These are phyloP conservation scores for Calcarisporium arbuscula DNA, from an alignment of 2,329 filamentous ascomycete species.

Conservation along the genomic window DNA sequence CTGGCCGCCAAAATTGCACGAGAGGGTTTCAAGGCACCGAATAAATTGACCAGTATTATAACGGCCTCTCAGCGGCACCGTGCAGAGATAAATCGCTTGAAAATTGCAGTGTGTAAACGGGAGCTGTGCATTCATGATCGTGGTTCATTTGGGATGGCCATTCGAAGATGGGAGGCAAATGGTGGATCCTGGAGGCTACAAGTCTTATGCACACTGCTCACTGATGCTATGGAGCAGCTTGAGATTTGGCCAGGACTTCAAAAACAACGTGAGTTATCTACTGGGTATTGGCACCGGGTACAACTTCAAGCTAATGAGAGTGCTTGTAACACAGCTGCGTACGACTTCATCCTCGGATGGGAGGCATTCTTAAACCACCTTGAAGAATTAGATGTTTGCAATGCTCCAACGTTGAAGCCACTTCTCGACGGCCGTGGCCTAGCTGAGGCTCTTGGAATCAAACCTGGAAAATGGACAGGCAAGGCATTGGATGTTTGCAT, in stretches of 20 bases:
- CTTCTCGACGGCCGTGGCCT: slow-evolving; percentile 72
- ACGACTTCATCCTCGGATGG: slow-evolving; percentile 44
- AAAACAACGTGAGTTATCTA: too few species aligned
- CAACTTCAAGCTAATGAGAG: slow-evolving; percentile 32
- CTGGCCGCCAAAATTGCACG: slow-evolving; percentile 48
- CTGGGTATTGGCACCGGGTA: too few species aligned
- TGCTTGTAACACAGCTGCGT: slow-evolving; percentile 27
- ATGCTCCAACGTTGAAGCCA: slow-evolving; percentile 52
- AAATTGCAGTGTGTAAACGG: slow-evolving; percentile 44
- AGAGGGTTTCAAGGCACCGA: slow-evolving; percentile 74
- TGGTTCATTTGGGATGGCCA: slow-evolving; percentile 66
- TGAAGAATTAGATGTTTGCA: slow-evolving; percentile 46
- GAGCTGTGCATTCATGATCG: slow-evolving; percentile 43
- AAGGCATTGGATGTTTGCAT: slow-evolving; percentile 72
- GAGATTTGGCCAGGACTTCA: slow-evolving; percentile 22
- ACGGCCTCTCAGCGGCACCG: slow-evolving; percentile 58
- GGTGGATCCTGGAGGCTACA: slow-evolving; percentile 64
- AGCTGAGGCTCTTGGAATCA: slow-evolving; percentile 58
- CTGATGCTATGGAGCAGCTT: slow-evolving; percentile 47
- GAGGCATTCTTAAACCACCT: slow-evolving; percentile 50
- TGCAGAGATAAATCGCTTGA: slow-evolving; percentile 55
- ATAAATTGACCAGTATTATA: slow-evolving; percentile 65
- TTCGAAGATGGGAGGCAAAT: slow-evolving; percentile 62
- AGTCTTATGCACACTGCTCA: slow-evolving; percentile 59
- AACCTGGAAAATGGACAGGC: slow-evolving; percentile 79